Evolutionary conservation across 2,329 filamentous ascomycete genomes (phyloP), one percentile per base, ranked within the genome.

Genomic region (Thielaviopsis ethacetica): DNA sequence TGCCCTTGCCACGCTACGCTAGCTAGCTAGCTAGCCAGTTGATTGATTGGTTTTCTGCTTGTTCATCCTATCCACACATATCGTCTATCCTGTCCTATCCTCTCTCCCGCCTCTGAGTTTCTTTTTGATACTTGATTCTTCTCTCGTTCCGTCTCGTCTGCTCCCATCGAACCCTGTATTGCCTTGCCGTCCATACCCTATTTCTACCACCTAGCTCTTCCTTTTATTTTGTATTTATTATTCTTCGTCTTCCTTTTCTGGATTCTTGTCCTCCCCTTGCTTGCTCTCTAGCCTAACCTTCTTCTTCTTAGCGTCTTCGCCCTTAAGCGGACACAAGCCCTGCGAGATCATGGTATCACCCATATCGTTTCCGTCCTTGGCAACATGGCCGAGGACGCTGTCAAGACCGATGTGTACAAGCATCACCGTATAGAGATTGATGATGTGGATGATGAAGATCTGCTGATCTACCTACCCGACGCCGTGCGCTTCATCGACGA

Each of bases 391-490:
- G 56, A 47, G 19, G 50, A 53, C 49, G 60, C 49, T 22, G 54
- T 59, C n/a, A 53, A 54, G 15, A 53, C 44, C 72, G 71, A 66
- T 69, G 75, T 19, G 50, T 89, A 83, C 68, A 73, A 83, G 63
- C 89, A 94, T 69, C 77, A 88, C 65, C 78, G 83, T 62, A 85
- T 97, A 63, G 85, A 94, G 64, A 82, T 96, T 51, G 88, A 97
- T 70, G 93, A 98, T 73, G 81, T 91, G 56, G 88, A 91, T 21
- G 89, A 96, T 67, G 85, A 91, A 65, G 88, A 98, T 70, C 72
- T 97, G 56, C 73, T 97, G 19, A 80, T 86, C 62, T 83, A 94
- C 70, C 85, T 97, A 62, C 82, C 90, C 6, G 76, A 76, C 57
- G 86, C 86, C 59, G 87, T 93, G 65, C 78, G 77, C 54, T 98